Evolutionary conservation across 2,329 filamentous ascomycete species (phyloP).

Genomic region (Talaromyces sp.): DNA sequence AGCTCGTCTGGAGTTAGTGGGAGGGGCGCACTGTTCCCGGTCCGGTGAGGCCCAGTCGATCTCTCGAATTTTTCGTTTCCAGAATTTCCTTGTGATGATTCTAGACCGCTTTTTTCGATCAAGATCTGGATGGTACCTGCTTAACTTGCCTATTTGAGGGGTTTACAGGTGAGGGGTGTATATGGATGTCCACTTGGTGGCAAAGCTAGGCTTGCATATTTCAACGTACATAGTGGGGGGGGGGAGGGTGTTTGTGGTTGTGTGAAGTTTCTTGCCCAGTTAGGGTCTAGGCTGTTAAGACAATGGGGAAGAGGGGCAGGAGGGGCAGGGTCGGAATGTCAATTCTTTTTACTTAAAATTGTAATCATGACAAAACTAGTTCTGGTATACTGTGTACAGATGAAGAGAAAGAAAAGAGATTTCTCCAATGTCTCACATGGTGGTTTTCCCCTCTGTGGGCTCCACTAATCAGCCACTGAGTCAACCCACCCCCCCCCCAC

Average conservation of each 20-base stretch:
- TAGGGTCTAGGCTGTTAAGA: not conserved
- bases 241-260: not conserved
- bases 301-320: not conserved
- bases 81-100: conserved; percentile 9
- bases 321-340: not conserved
- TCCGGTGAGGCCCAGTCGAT: not conserved
- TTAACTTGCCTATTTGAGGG: not conserved
- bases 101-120: conserved; percentile 18
- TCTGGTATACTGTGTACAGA: conserved; percentile 20
- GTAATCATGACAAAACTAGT: conserved; percentile 1
- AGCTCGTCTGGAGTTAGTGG: conserved; percentile 1
- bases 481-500: conserved; percentile 16
- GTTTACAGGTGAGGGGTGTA: not conserved
- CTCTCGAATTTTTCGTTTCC: conserved; percentile 3
- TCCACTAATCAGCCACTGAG: conserved; percentile 14
- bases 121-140: conserved; percentile 12
- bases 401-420: not conserved
- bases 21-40: not conserved
- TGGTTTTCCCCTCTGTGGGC: conserved; percentile 4
- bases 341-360: not conserved
- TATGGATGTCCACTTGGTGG: not conserved
- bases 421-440: conserved; percentile 11
- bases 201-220: not conserved
- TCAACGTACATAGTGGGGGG: not conserved
- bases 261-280: not conserved